These are phyloP conservation scores for Tulasnella sp. DNA, from an alignment of 768 basidiomycete genomes.

Conservation along the genomic window DNA sequence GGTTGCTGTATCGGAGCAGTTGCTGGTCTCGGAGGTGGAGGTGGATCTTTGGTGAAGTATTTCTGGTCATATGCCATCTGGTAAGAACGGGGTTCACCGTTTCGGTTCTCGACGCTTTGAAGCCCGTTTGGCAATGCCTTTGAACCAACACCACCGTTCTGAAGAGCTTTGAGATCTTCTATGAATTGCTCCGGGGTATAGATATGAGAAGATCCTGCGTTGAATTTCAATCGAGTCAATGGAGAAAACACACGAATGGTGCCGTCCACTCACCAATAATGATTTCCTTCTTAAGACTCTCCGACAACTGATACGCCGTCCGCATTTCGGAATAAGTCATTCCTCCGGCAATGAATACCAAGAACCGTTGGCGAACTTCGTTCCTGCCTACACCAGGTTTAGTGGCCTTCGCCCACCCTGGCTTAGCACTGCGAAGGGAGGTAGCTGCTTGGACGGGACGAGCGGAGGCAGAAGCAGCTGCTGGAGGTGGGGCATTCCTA, in stretches of 20 bases:
- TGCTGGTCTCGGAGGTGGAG: slow-evolving; percentile 35
- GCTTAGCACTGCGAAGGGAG: slow-evolving; percentile 80
- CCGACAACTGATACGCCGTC: slow-evolving; percentile 69
- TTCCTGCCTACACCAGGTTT: slow-evolving; percentile 25
- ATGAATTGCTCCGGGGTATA: slow-evolving; percentile 73
- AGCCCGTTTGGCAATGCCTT: slow-evolving; percentile 33
- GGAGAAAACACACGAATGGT: neutral
- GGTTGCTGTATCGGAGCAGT: slow-evolving; percentile 26
- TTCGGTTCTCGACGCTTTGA: slow-evolving; percentile 26
- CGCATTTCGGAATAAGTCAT: slow-evolving; percentile 94
- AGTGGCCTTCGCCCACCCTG: slow-evolving; percentile 73
- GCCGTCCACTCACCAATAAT: slow-evolving; percentile 63
- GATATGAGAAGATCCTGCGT: slow-evolving; percentile 76
- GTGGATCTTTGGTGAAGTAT: slow-evolving; percentile 55
- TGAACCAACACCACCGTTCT: slow-evolving; percentile 76
- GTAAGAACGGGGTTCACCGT: slow-evolving; percentile 36
- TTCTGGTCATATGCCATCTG: slow-evolving; percentile 73
- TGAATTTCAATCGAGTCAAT: neutral
- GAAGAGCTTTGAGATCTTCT: slow-evolving; percentile 76
- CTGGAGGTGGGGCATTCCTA: slow-evolving; percentile 46
- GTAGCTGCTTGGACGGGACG: slow-evolving; percentile 27
- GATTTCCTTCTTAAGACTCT: slow-evolving; percentile 68
- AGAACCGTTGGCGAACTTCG: slow-evolving; percentile 52
- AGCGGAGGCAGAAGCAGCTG: slow-evolving; percentile 21
- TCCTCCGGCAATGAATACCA: slow-evolving; percentile 89